Conservation (phyloP, 1,284 basidiomycete genomes). For the Abortiporus biennis region DNA sequence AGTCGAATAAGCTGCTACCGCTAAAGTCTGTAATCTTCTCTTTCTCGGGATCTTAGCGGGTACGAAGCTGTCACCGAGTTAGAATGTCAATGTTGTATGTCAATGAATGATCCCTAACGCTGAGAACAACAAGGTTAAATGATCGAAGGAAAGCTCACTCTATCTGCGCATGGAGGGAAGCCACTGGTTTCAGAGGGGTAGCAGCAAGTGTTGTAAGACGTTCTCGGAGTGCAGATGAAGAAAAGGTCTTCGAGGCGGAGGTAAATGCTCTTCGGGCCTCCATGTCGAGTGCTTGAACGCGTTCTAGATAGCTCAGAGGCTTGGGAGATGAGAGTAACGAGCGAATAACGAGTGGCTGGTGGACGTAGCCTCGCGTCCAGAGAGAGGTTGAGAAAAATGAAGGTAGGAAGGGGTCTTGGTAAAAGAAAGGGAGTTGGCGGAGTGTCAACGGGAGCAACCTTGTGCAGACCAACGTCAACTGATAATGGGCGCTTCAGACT, state of each 20-base stretch:
- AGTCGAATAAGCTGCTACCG: conserved; percentile 84
- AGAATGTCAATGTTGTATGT: conserved; percentile 4
- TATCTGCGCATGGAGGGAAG: conserved; percentile 58
- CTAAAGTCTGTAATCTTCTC: conserved; percentile 80
- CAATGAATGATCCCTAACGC: neutral
- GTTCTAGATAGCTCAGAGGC: no score
- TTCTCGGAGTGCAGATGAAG: conserved; percentile 40
- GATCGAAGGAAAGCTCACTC: conserved; percentile 41
- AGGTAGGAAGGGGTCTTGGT: no score
- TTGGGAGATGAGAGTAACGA: no score
- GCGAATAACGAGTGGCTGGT: no score
- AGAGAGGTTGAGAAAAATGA: no score
- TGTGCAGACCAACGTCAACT: no score
- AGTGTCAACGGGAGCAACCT: no score
- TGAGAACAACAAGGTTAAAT: neutral
- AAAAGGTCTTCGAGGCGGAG: conserved; percentile 26
- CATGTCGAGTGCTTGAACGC: conserved; percentile 16
- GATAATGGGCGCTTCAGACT: no score
- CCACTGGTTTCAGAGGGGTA: conserved; percentile 51
- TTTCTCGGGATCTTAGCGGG: conserved; percentile 72
- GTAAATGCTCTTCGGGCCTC: conserved; percentile 24
- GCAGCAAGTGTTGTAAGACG: conserved; percentile 52
- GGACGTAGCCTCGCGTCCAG: no score
- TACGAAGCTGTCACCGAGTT: conserved; percentile 46
- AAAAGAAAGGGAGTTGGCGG: no score